Conservation (phyloP, 345 rosid species). For the Rhizophora apiculata region DNA sequence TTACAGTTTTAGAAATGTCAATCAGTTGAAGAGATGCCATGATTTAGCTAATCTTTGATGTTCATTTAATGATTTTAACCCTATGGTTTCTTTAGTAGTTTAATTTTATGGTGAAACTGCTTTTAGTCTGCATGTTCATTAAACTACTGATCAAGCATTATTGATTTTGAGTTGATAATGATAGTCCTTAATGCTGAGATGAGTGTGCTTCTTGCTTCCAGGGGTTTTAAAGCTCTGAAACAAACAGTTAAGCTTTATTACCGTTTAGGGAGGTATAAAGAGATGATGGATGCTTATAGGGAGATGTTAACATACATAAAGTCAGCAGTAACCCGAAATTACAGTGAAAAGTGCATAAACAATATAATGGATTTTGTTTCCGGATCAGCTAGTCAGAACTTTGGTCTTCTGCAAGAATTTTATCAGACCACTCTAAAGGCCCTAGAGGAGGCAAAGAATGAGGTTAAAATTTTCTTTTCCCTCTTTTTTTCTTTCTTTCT, state of each 20-base stretch:
- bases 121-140: not conserved
- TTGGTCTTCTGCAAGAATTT: slow-evolving; percentile 77
- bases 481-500: not conserved
- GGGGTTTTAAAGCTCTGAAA: slow-evolving; percentile 98
- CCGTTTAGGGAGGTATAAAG: slow-evolving; percentile 80
- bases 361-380: slow-evolving; percentile 99
- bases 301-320: slow-evolving; percentile 95
- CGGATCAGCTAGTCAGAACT: slow-evolving; percentile 96
- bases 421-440: slow-evolving; percentile 96
- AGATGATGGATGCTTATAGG: slow-evolving; percentile 93
- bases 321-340: slow-evolving; percentile 93
- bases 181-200: slow-evolving; percentile 2
- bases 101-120: not conserved
- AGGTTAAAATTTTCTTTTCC: slow-evolving; percentile 40
- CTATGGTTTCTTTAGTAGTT: not conserved
- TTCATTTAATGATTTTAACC: not conserved
- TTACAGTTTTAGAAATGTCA: not conserved
- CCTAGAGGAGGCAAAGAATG: slow-evolving; percentile 99
- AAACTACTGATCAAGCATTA: not conserved
- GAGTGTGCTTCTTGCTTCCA: slow-evolving; percentile 25
- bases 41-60: not conserved
- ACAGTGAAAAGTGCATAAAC: slow-evolving; percentile 98
- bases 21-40: not conserved
- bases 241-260: slow-evolving; percentile 97
- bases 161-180: not conserved